Evolutionary conservation across 805 yeast genomes (phyloP).

Genomic region (Cyberlindnera euphorbiiphila): DNA sequence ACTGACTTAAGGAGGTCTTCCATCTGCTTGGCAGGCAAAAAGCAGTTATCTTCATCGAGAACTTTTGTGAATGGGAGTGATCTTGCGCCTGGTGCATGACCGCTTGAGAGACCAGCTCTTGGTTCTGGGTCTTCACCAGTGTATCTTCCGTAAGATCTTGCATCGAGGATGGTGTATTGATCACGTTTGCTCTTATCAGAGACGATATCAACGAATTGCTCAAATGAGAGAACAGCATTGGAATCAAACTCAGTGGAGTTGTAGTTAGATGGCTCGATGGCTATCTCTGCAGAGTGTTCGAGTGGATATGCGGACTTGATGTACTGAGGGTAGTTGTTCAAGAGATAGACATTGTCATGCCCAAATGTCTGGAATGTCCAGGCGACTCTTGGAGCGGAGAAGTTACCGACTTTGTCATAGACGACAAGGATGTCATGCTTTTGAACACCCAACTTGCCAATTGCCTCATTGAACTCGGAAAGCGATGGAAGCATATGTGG

Average conservation of each 20-base stretch:
- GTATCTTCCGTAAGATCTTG: constrained; percentile 72
- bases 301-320: constrained; percentile 42
- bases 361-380: constrained; percentile 86
- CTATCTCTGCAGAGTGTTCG: constrained; percentile 30
- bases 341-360: constrained; percentile 61
- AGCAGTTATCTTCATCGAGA: constrained; percentile 44
- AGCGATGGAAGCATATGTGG: constrained; percentile 89
- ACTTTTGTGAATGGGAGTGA: constrained; percentile 73
- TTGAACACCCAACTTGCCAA: constrained; percentile 52
- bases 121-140: constrained; percentile 85
- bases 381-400: constrained; percentile 86
- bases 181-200: constrained; percentile 39
- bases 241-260: constrained; percentile 34
- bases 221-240: constrained; percentile 59
- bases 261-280: constrained; percentile 29
- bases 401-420: constrained; percentile 81
- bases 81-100: constrained; percentile 81
- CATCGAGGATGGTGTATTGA: constrained; percentile 66
- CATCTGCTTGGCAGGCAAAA: constrained; percentile 46
- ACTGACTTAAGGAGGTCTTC: constrained; percentile 40
- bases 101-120: constrained; percentile 80
- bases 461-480: constrained; percentile 48
- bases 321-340: constrained; percentile 65
- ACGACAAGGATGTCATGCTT: constrained; percentile 63
- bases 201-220: constrained; percentile 60